Conservation (phyloP, 2,329 filamentous ascomycete species). For the Curvularia sp. region DNA sequence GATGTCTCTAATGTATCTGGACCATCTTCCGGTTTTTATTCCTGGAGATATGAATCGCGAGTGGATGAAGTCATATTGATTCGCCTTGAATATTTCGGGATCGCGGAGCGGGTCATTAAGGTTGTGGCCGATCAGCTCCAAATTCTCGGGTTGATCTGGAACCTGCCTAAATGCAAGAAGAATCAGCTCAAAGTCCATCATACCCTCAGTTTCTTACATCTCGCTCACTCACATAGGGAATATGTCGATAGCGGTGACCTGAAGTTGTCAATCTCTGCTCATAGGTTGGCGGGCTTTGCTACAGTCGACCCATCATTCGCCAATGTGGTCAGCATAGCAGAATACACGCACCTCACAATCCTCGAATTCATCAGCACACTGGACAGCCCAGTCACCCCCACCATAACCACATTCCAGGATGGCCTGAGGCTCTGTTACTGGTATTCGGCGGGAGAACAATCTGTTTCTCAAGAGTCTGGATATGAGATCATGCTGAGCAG, state of each 20-base stretch:
- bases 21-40: slow-evolving; percentile 76
- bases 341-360: slow-evolving; percentile 46
- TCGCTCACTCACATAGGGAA: slow-evolving; percentile 35
- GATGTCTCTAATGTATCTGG: slow-evolving; percentile 77
- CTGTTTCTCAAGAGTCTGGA: slow-evolving; percentile 39
- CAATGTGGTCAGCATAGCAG: neutral
- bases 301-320: neutral
- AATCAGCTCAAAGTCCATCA: neutral
- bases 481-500: slow-evolving; percentile 45
- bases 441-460: slow-evolving; percentile 41
- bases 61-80: slow-evolving; percentile 83
- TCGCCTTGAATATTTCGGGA: slow-evolving; percentile 62
- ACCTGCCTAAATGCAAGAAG: slow-evolving; percentile 23
- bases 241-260: slow-evolving; percentile 51
- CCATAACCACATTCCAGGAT: slow-evolving; percentile 52
- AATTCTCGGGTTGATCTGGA: slow-evolving; percentile 48
- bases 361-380: slow-evolving; percentile 48
- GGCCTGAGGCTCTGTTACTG: slow-evolving; percentile 36
- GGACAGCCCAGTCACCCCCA: slow-evolving; percentile 47
- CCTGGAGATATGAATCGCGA: slow-evolving; percentile 76
- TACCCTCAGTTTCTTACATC: neutral
- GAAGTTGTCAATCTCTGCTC: slow-evolving; percentile 20
- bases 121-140: slow-evolving; percentile 45
- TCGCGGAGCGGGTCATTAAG: slow-evolving; percentile 50
- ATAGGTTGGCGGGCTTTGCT: neutral